Percentiles rank a stretch among this genome's conserved stretches.
Evolutionary conservation across 139 green algal species (phyloP).

Genomic region (Asterochloris sp.): DNA sequence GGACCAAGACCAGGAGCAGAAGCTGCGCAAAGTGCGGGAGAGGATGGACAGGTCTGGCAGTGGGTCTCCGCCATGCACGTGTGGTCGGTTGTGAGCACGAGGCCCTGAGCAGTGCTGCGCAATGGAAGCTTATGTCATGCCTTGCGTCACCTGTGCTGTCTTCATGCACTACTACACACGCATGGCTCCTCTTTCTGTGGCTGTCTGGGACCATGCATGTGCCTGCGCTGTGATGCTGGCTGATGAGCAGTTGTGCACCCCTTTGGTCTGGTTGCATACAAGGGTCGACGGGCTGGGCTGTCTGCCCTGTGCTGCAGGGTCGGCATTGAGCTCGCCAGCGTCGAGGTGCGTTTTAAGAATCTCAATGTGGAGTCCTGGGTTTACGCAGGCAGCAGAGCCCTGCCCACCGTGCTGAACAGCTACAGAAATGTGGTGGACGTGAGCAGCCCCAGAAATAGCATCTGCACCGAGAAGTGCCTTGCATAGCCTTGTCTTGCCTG

Average conservation of each 20-base stretch:
- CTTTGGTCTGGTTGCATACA: not conserved
- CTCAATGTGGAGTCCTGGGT: conserved; percentile 19
- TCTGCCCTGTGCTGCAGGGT: conserved; percentile 12
- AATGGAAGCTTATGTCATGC: no score
- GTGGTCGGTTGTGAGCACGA: no score
- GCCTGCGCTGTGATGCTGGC: not conserved
- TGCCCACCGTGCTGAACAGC: conserved; percentile 35
- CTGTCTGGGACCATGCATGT: no score
- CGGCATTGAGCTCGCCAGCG: conserved; percentile 7
- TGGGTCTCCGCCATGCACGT: not conserved
- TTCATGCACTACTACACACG: not conserved
- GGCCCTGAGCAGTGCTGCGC: no score
- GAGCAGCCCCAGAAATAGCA: not conserved
- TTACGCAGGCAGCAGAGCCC: conserved; percentile 4
- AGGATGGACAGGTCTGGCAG: conserved; percentile 2
- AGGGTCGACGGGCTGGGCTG: not conserved
- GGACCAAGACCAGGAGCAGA: conserved; percentile 1
- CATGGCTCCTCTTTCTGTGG: not conserved
- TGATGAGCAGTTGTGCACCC: not conserved
- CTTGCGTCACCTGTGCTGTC: no score
- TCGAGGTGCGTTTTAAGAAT: conserved; percentile 26
- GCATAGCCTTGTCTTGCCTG: no score
- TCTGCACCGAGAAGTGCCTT: no score
- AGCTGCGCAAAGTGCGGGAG: not conserved
- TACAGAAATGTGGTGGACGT: conserved; percentile 31